Percentiles rank a stretch among this genome's conserved stretches.
phyloP scores from a whole-genome alignment of 1,284 basidiomycete genomes.

The Fomitopsis betulina region DNA sequence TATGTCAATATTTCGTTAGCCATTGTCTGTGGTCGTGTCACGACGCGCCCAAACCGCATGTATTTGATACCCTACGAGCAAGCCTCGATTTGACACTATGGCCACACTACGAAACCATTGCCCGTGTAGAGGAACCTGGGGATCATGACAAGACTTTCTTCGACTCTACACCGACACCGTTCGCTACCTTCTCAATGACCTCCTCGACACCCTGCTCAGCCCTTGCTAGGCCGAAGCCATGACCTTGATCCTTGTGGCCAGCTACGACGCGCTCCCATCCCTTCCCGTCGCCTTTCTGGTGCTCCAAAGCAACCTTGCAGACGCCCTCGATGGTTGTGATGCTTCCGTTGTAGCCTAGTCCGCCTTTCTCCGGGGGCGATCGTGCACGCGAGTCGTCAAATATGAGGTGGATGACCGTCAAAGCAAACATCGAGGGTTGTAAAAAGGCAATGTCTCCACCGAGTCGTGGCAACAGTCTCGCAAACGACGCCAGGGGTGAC shows the following conservation, averaged over 20 bases:
- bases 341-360: constrained; percentile 52
- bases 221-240: constrained; percentile 32
- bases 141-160: constrained; percentile 35
- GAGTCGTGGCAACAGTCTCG: constrained; percentile 42
- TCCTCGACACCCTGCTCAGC: constrained; percentile 34
- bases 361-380: constrained; percentile 50
- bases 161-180: not conserved
- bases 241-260: constrained; percentile 22
- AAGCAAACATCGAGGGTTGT: constrained; percentile 62
- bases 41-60: not conserved
- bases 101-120: too few species aligned
- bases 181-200: constrained; percentile 16
- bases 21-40: not conserved
- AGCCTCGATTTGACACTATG: too few species aligned
- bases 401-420: constrained; percentile 60
- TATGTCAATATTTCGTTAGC: not conserved
- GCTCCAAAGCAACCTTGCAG: constrained; percentile 43
- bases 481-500: constrained; percentile 29
- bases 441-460: constrained; percentile 55
- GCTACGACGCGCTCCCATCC: constrained; percentile 28
- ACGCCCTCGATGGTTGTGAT: constrained; percentile 27
- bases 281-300: constrained; percentile 33
- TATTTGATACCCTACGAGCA: too few species aligned
- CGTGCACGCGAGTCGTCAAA: constrained; percentile 70
- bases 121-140: constrained; percentile 41